A percentile compares a stretch with the other conserved stretches of the same genome.
phyloP scores from a whole-genome alignment of 495 filamentous ascomycete genomes.

The Penicillium soppii region DNA sequence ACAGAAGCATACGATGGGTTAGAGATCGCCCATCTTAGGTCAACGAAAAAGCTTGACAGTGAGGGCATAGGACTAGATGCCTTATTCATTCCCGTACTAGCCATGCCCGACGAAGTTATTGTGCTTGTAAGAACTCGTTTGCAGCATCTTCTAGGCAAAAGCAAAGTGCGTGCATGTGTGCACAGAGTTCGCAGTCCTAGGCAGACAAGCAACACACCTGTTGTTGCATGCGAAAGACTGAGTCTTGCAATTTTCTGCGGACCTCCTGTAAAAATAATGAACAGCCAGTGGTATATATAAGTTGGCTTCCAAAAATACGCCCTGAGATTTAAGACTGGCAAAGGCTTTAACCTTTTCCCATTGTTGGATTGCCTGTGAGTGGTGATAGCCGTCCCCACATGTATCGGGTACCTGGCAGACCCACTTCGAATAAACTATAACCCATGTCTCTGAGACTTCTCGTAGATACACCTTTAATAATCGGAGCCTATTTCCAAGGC shows the following conservation, averaged over 20 bases:
- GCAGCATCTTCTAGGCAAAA: slow-evolving; percentile 13
- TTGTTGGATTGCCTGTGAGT: too few species aligned
- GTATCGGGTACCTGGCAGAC: too few species aligned
- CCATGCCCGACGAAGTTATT: slow-evolving; percentile 9
- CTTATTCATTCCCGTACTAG: slow-evolving; percentile 9
- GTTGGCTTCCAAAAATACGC: too few species aligned
- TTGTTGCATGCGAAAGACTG: slow-evolving; percentile 1
- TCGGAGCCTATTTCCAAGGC: too few species aligned
- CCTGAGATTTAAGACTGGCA: too few species aligned
- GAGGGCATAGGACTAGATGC: slow-evolving; percentile 10
- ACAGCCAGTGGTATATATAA: neutral
- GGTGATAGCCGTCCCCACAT: too few species aligned
- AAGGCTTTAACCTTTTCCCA: too few species aligned
- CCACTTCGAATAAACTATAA: too few species aligned
- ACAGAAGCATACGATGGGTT: slow-evolving; percentile 6
- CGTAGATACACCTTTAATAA: too few species aligned
- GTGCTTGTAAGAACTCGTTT: slow-evolving; percentile 12
- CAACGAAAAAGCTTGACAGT: slow-evolving; percentile 11
- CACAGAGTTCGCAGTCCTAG: slow-evolving; percentile 5
- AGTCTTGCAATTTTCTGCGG: slow-evolving; percentile 14
- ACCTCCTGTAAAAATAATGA: neutral
- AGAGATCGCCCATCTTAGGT: slow-evolving; percentile 7
- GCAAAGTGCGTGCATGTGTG: slow-evolving; percentile 14
- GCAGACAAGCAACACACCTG: neutral
- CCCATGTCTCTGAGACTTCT: too few species aligned